Conservation (phyloP, 805 yeast genomes). For the Starmerella roubikii region DNA sequence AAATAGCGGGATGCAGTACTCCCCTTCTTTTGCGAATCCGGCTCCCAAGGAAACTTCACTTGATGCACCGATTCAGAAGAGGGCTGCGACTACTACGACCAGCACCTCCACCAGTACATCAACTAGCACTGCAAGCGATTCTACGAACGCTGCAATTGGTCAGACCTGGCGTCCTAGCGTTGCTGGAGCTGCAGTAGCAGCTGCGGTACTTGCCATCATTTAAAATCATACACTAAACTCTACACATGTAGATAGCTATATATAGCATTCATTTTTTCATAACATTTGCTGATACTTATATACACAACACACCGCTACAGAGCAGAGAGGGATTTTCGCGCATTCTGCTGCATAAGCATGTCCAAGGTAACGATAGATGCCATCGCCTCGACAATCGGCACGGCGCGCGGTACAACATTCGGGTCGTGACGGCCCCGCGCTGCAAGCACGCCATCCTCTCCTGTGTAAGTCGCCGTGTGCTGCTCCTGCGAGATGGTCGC, state of each 20-base stretch:
- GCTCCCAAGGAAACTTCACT: too few species aligned
- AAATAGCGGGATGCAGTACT: too few species aligned
- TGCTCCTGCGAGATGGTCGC: constrained; percentile 95
- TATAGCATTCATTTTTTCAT: too few species aligned
- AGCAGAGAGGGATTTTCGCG: constrained; percentile 47
- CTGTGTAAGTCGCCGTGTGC: constrained; percentile 76
- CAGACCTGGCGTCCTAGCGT: too few species aligned
- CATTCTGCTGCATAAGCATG: constrained; percentile 67
- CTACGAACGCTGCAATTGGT: too few species aligned
- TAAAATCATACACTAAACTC: background rate
- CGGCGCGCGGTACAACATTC: constrained; percentile 94
- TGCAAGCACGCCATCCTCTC: constrained; percentile 72
- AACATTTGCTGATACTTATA: background rate
- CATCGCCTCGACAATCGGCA: constrained; percentile 97
- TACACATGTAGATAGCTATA: too few species aligned
- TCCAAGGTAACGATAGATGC: constrained; percentile 90
- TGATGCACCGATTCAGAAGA: too few species aligned
- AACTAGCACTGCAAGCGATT: too few species aligned
- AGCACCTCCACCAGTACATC: too few species aligned
- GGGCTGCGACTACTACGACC: too few species aligned
- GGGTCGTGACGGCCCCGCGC: constrained; percentile 99
- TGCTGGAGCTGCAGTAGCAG: too few species aligned
- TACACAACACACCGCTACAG: constrained; percentile 2
- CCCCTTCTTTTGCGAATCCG: too few species aligned
- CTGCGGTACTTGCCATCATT: background rate